Base-by-base conservation (phyloP, 2,329 filamentous ascomycete genomes). In the Bipolaris oryzae region DNA sequence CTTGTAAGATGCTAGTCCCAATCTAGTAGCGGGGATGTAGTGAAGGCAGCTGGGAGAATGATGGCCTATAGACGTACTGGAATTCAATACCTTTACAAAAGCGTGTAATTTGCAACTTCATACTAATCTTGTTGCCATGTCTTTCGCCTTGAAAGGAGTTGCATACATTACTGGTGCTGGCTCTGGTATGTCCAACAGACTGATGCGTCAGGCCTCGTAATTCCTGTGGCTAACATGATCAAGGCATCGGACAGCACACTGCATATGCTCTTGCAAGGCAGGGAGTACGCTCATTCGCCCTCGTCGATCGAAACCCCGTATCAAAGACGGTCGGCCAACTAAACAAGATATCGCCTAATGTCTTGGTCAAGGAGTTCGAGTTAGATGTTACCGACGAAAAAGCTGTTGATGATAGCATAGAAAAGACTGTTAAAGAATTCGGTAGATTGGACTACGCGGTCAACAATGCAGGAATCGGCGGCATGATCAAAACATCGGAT, bases 381-480 rank as follows among this genome's bases (percentile, higher is more conserved):
- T 65, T 83, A 18, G 80, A 86, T 63, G 82, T 86, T 5, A 72
- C 76, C 13, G 71, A 79, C 35, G 74, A 78, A 44, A 64, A 59
- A 1, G 74, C 78, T 16, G 78, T 85, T 6, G 75, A 79, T n/a
- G 60, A 72, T 3, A 78, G 76, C 18, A 69, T 86, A 7, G 70
- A 72, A 1, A 66, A 76, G 44, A 76, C 76, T 0, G 78, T 79
- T 1, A 66, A 73, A 13, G 67, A 74, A 45, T 86, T 85, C 66
- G 82, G 82, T 7, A 75, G 84, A 3, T 73, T 87, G 39, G 84
- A 87, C 61, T 76, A 84, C 34, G 83, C 82, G 0, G 77, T 86
- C 47, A 85, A 86, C 64, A 82, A 83, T 39, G 84, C 84, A 1
- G 84, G 84, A 2, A 78, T 86, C 23, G 73, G 73, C 6, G 82